Evolutionary conservation across 2,329 filamentous ascomycete genomes (phyloP).

Genomic region (Talaromyces sp.): DNA sequence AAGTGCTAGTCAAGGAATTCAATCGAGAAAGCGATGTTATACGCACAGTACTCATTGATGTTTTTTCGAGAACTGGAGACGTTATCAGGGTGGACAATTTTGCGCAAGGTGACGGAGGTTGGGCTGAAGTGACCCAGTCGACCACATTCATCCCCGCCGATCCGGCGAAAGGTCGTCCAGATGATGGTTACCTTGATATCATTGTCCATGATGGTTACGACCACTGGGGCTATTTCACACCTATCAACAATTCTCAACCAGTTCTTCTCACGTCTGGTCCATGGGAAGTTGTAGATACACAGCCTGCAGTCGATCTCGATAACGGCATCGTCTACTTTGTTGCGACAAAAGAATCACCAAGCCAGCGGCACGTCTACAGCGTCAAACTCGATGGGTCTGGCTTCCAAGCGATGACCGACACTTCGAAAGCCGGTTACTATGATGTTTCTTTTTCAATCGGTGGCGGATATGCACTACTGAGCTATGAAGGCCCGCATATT

Average conservation of each 20-base stretch:
- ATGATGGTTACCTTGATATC: constrained; percentile 91
- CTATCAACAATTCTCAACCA: constrained; percentile 75
- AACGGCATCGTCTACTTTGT: constrained; percentile 89
- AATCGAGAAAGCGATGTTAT: constrained; percentile 92
- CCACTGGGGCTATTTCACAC: constrained; percentile 88
- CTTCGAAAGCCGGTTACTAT: constrained; percentile 70
- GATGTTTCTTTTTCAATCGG: constrained; percentile 75
- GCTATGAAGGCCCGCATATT: constrained; percentile 75
- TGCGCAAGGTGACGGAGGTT: constrained; percentile 82
- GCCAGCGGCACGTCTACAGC: constrained; percentile 85
- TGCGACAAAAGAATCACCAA: constrained; percentile 78
- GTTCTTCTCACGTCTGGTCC: constrained; percentile 78
- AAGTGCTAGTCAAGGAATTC: constrained; percentile 83
- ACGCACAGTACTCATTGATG: constrained; percentile 80
- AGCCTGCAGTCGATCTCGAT: constrained; percentile 75
- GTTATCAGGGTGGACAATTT: constrained; percentile 76
- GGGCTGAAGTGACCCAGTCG: constrained; percentile 89
- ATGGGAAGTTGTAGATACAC: constrained; percentile 87
- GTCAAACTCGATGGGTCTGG: constrained; percentile 76
- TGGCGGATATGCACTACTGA: constrained; percentile 76
- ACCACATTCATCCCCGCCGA: constrained; percentile 85
- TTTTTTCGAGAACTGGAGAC: constrained; percentile 65
- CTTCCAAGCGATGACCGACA: constrained; percentile 69
- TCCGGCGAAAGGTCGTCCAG: constrained; percentile 63
- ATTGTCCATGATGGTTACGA: constrained; percentile 81